phyloP scores from a whole-genome alignment of 2,329 filamentous ascomycete species.

The Esteya vermicola region DNA sequence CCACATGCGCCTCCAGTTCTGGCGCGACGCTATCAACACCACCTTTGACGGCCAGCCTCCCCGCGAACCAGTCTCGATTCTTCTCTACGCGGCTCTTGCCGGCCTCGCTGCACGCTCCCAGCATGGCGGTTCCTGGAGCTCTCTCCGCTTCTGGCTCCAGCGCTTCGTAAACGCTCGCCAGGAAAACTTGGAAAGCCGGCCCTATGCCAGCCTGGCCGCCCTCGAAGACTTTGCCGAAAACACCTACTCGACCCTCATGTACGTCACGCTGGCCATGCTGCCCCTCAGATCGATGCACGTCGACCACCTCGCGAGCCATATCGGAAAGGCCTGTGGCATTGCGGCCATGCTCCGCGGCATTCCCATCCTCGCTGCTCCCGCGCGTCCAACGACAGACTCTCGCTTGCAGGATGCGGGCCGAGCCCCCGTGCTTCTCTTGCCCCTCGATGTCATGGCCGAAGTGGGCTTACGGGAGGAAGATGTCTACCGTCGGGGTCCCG shows the following conservation, averaged over 20 bases:
- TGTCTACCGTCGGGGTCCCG: conserved; percentile 64
- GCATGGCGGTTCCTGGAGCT: conserved; percentile 21
- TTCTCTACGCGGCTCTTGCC: conserved; percentile 60
- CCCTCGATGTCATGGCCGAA: conserved; percentile 80
- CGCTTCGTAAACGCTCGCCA: conserved; percentile 71
- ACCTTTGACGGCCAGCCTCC: conserved; percentile 63
- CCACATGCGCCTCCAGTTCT: conserved; percentile 85
- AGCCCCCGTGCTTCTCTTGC: conserved; percentile 53
- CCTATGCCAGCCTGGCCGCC: conserved; percentile 57
- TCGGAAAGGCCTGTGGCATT: conserved; percentile 89
- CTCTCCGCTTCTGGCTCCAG: conserved; percentile 58
- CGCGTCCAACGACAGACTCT: conserved; percentile 20
- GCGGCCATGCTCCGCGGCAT: conserved; percentile 74
- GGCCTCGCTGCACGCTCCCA: conserved; percentile 36
- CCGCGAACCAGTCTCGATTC: conserved; percentile 78
- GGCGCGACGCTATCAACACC: conserved; percentile 70
- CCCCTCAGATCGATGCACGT: conserved; percentile 70
- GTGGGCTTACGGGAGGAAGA: conserved; percentile 74
- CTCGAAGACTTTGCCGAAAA: conserved; percentile 87
- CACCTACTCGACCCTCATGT: conserved; percentile 86
- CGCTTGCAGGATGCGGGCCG: conserved; percentile 26
- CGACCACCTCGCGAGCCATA: conserved; percentile 87
- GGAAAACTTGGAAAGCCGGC: conserved; percentile 68
- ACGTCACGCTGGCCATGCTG: conserved; percentile 68
- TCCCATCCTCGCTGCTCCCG: conserved; percentile 72